These are phyloP conservation scores for Cotoneaster glaucophyllus DNA, from an alignment of 306 rosid genomes.

Conservation along the genomic window DNA sequence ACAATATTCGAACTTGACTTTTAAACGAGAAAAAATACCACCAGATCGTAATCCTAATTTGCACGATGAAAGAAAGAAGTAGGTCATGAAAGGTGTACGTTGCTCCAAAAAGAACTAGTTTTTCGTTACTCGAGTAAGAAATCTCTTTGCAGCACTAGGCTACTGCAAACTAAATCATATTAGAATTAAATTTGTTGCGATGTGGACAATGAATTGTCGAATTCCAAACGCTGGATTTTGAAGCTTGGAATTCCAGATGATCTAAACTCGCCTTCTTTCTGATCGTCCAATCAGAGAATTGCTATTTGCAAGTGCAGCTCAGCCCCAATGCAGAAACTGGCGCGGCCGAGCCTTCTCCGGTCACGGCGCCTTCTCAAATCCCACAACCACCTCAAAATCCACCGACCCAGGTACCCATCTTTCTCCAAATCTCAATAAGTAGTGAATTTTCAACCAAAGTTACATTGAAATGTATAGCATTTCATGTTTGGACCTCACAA, in stretches of 20 bases:
- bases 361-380: constrained; percentile 19
- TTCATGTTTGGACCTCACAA: constrained; percentile 22
- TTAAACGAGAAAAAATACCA: too few relatives aligned
- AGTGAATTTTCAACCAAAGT: not conserved
- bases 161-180: too few relatives aligned
- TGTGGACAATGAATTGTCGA: too few relatives aligned
- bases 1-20: too few relatives aligned
- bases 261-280: not conserved
- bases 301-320: not conserved
- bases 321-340: constrained; percentile 12
- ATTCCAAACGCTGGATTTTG: not conserved
- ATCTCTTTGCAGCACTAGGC: too few relatives aligned
- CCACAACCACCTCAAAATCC: constrained; percentile 14
- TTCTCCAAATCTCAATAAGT: constrained; percentile 6
- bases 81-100: too few relatives aligned
- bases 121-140: too few relatives aligned
- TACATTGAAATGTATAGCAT: not conserved
- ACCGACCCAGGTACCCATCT: constrained; percentile 2
- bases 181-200: too few relatives aligned
- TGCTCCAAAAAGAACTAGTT: too few relatives aligned
- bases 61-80: too few relatives aligned
- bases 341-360: constrained; percentile 30
- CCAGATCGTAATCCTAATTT: rapidly evolving
- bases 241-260: not conserved
- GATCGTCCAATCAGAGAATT: not conserved